Percentiles rank a stretch among this genome's conserved stretches.
Evolutionary conservation across 2,329 filamentous ascomycete species (phyloP).

Genomic region (Fusarium cyanostomum): DNA sequence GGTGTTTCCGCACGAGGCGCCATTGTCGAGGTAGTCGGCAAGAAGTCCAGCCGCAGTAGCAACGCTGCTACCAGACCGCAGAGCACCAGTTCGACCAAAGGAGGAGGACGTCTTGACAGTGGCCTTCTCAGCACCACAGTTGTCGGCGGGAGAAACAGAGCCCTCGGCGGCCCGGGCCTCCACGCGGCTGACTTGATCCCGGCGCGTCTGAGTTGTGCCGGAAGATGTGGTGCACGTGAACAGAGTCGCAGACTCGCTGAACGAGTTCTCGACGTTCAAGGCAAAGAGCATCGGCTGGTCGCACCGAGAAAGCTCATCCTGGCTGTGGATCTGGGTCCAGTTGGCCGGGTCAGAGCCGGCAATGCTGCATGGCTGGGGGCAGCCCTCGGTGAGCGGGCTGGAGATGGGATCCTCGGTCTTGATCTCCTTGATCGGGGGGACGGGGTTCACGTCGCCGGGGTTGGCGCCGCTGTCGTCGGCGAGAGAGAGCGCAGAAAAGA

Average conservation of each 20-base stretch:
- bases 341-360: constrained; percentile 35
- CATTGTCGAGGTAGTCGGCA: constrained; percentile 31
- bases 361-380: constrained; percentile 31
- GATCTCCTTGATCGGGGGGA: constrained; percentile 34
- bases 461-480: constrained; percentile 16
- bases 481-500: constrained; percentile 2
- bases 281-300: constrained; percentile 34
- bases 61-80: constrained; percentile 18
- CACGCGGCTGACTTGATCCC: constrained; percentile 17
- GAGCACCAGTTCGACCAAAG: constrained; percentile 6
- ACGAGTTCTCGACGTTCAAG: constrained; percentile 37
- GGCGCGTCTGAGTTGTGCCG: constrained; percentile 7
- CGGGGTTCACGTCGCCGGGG: constrained; percentile 34
- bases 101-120: constrained; percentile 24
- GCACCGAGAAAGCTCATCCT: constrained; percentile 31
- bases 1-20: constrained; percentile 33
- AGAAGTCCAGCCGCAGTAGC: constrained; percentile 27
- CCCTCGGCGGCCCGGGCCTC: constrained; percentile 22
- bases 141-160: constrained; percentile 23
- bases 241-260: constrained; percentile 37
- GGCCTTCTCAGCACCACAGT: constrained; percentile 36
- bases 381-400: constrained; percentile 37
- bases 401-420: constrained; percentile 39
- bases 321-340: constrained; percentile 40
- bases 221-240: constrained; percentile 32